These are phyloP conservation scores for Starmerella scarabaei DNA, from an alignment of 805 yeast species.

Conservation along the genomic window DNA sequence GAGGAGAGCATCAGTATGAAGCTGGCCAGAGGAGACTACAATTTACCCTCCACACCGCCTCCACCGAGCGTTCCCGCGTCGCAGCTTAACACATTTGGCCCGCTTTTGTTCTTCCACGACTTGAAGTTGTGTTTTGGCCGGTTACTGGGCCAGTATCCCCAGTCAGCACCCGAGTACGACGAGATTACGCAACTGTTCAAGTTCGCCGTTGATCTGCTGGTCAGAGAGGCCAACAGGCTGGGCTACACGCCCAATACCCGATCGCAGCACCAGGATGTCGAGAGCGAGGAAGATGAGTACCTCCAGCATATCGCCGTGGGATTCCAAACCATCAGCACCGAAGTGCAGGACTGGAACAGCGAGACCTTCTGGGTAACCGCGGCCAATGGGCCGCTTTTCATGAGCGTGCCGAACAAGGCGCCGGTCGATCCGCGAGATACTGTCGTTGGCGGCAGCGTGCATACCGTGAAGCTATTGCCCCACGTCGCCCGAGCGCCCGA, in stretches of 20 bases:
- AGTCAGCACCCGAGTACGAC: constrained; percentile 23
- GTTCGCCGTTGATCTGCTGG: constrained; percentile 24
- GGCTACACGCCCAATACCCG: constrained; percentile 6
- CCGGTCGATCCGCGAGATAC: constrained; percentile 62
- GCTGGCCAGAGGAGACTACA: constrained; percentile 9
- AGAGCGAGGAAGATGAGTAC: constrained; percentile 18
- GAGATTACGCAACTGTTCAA: constrained; percentile 23
- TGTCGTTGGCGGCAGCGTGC: constrained; percentile 52
- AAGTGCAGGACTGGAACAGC: constrained; percentile 77
- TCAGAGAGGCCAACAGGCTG: constrained; percentile 27
- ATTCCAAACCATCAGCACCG: constrained; percentile 33
- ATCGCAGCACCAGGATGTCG: neutral
- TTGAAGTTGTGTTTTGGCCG: constrained; percentile 24
- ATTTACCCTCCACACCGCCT: neutral
- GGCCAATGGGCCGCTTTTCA: constrained; percentile 63
- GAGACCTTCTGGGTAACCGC: constrained; percentile 53
- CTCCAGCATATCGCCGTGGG: constrained; percentile 19
- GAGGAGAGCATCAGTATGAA: constrained; percentile 16
- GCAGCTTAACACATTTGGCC: constrained; percentile 1
- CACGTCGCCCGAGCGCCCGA: constrained; percentile 28
- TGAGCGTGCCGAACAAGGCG: constrained; percentile 59
- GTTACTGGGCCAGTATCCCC: constrained; percentile 17
- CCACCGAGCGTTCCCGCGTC: no score
- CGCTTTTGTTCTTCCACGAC: constrained; percentile 19
- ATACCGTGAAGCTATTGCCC: constrained; percentile 57